A percentile compares a stretch with the other conserved stretches of the same genome.
These are phyloP conservation scores for Saturnispora ahearnii DNA, from an alignment of 805 yeast genomes.

Conservation along the genomic window DNA sequence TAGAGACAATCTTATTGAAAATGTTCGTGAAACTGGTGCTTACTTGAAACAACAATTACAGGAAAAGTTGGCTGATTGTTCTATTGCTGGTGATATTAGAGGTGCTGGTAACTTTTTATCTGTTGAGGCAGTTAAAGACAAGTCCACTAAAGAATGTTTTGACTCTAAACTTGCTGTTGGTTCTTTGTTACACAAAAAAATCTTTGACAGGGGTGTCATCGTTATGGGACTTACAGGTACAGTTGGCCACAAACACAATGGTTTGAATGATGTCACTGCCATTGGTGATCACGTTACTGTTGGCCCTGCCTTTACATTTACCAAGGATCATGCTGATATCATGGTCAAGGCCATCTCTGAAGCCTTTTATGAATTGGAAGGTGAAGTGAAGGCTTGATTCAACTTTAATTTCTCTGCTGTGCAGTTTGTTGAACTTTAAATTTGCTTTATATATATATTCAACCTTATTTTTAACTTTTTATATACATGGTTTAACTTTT, in stretches of 20 bases:
- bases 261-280: conserved; percentile 23
- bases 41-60: conserved; percentile 32
- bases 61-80: conserved; percentile 27
- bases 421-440: neutral
- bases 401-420: neutral
- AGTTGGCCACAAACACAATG: conserved; percentile 17
- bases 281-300: conserved; percentile 38
- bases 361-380: conserved; percentile 32
- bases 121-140: conserved; percentile 47
- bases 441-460: neutral
- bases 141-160: conserved; percentile 41
- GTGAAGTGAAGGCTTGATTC: conserved; percentile 12
- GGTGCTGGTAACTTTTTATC: conserved; percentile 57
- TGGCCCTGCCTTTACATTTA: conserved; percentile 39
- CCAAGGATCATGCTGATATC: conserved; percentile 34
- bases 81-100: conserved; percentile 49
- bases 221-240: conserved; percentile 41
- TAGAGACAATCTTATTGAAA: conserved; percentile 28
- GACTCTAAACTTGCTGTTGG: conserved; percentile 31
- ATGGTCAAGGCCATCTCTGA: conserved; percentile 33
- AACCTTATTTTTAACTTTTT: too few species aligned
- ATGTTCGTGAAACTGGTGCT: conserved; percentile 36
- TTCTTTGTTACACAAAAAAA: conserved; percentile 25
- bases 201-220: conserved; percentile 38
- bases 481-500: too few species aligned